Percentiles rank a stretch among this genome's conserved stretches.
These are phyloP conservation scores for Aspergillus luchuensis DNA, from an alignment of 2,329 filamentous ascomycete genomes.

Conservation along the genomic window DNA sequence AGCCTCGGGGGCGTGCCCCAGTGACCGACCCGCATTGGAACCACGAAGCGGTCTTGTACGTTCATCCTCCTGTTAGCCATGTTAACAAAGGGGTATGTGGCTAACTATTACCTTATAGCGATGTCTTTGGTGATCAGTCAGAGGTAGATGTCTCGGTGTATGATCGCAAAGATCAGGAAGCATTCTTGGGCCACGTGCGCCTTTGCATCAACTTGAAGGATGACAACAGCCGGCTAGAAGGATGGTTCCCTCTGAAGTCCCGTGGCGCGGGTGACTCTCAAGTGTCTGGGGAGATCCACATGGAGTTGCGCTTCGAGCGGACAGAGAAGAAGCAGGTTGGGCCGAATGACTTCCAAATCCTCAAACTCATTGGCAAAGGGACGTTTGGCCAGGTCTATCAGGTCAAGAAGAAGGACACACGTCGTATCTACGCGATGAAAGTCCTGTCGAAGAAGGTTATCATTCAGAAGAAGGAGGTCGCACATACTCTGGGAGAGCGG, in stretches of 20 bases:
- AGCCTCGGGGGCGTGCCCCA: slow-evolving; percentile 60
- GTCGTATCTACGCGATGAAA: slow-evolving; percentile 98
- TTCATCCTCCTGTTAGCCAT: slow-evolving; percentile 24
- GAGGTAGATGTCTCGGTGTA: slow-evolving; percentile 93
- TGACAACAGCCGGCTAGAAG: slow-evolving; percentile 70
- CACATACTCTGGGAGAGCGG: slow-evolving; percentile 92
- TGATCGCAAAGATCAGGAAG: slow-evolving; percentile 79
- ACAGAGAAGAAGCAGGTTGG: slow-evolving; percentile 89
- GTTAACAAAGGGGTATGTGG: slow-evolving; percentile 7
- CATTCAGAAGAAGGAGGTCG: slow-evolving; percentile 98
- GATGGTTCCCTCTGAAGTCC: slow-evolving; percentile 81
- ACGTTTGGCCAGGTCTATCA: slow-evolving; percentile 99
- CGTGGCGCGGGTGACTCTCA: slow-evolving; percentile 77
- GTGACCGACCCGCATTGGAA: slow-evolving; percentile 92
- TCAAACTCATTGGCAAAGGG: slow-evolving; percentile 95
- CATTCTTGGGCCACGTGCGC: slow-evolving; percentile 88
- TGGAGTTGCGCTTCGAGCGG: slow-evolving; percentile 82
- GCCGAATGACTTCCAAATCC: slow-evolving; percentile 91
- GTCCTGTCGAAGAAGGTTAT: slow-evolving; percentile 99
- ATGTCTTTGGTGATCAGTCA: slow-evolving; percentile 89
- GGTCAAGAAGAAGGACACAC: slow-evolving; percentile 94
- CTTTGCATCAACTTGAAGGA: slow-evolving; percentile 71
- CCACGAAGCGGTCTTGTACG: slow-evolving; percentile 92
- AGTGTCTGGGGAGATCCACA: slow-evolving; percentile 81
- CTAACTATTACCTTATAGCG: slow-evolving; percentile 57